A percentile compares a stretch with the other conserved stretches of the same genome.
phyloP scores from a whole-genome alignment of 2,329 filamentous ascomycete species.

The Talaromyces pinophilus region DNA sequence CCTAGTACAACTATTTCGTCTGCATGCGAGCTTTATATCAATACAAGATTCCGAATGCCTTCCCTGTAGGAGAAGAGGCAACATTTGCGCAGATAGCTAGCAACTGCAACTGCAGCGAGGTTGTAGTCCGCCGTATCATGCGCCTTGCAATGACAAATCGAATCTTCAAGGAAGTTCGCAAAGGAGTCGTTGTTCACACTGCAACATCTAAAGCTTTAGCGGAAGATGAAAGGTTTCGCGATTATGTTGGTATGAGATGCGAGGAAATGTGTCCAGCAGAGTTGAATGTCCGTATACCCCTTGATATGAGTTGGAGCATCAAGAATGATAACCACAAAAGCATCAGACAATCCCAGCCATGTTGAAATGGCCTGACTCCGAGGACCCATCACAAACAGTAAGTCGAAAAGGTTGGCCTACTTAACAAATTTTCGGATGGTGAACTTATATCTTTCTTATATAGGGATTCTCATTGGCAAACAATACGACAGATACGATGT shows the following conservation, averaged over 20 bases:
- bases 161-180: constrained; percentile 15
- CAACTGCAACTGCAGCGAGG: constrained; percentile 4
- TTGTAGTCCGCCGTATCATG: constrained; percentile 13
- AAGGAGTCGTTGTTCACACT: constrained; percentile 21
- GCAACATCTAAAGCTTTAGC: constrained; percentile 17
- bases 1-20: background rate
- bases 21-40: background rate
- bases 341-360: background rate
- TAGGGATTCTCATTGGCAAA: constrained; percentile 19
- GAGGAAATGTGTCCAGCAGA: constrained; percentile 23
- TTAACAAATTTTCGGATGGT: background rate
- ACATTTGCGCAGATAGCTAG: constrained; percentile 19
- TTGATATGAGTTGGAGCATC: background rate
- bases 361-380: constrained; percentile 21
- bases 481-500: constrained; percentile 10
- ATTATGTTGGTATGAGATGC: constrained; percentile 19
- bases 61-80: constrained; percentile 7
- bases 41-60: background rate
- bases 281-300: background rate
- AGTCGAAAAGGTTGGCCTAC: background rate
- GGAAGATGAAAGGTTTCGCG: constrained; percentile 1
- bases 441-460: background rate
- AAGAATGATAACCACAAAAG: background rate
- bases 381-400: constrained; percentile 17
- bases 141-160: constrained; percentile 19